Base-by-base conservation (phyloP, 192 early-diverging fungal species). In the Bifiguratus adelaidae region DNA sequence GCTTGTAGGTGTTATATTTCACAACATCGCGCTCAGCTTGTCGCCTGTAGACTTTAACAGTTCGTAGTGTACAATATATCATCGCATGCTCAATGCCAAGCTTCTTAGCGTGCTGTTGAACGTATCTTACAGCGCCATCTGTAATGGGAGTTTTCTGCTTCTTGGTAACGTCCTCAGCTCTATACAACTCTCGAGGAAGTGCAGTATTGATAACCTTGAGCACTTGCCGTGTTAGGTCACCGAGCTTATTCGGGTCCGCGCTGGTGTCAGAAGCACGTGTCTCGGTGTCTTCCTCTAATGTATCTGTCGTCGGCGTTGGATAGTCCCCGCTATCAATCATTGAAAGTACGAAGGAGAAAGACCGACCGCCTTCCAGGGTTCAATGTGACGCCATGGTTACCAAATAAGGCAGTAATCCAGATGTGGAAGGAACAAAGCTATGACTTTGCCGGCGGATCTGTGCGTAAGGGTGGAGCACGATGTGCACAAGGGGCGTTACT, bases 141-240 rank as follows among this genome's bases (percentile, higher is more conserved):
- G 56, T 59, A 7, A 64, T 15, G 26, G 58, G 45, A 13, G 56
- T 56, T 28, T 64, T 56, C 22, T 59, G 55, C 9, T 53, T 55
- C 5, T 43, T 38, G 16, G 44, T 20, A 0, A 44, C 34, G 30
- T 64, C 55, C 13, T 40, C 37, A 13, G 16, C 37, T 21, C 22
- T 40, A 21, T 20, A 20, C 7, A 40, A 21, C 37, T 15, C 18
- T 1, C 22, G 18, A 5, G 37, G 37, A 13, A 64, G 55, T 13
- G 58, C 34, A 1, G 51, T 43, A 41, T 64, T 58, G 46, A 64
- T 47, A n/a, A 64, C 25, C 15, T 38, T 27, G 40, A 64, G 51
- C 51, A 64, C 55, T 8, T 52, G 22, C n/a, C 49, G 62, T 15
- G 58, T 36, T 16, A 64, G 56, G 29, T 52, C 60, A 19, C 56